Percentiles rank a stretch among this genome's conserved stretches.
phyloP scores from a whole-genome alignment of 768 basidiomycete species.

The Tulasnella sp. region DNA sequence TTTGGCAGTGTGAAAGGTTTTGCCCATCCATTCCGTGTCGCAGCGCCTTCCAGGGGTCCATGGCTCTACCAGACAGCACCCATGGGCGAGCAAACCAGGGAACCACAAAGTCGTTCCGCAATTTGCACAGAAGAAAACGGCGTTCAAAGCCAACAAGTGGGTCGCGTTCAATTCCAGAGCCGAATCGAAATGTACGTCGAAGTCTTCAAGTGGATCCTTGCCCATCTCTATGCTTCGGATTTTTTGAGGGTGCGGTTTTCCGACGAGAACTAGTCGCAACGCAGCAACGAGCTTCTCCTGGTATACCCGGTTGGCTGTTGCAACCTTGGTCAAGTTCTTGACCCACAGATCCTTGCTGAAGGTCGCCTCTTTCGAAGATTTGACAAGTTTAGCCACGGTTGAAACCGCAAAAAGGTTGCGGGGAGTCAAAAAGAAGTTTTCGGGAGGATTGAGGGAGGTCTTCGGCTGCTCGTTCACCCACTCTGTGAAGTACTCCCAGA shows the following conservation, averaged over 20 bases:
- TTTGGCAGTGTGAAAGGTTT: neutral
- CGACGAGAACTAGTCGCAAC: neutral
- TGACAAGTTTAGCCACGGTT: neutral
- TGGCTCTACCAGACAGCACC: neutral
- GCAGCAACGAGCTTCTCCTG: neutral
- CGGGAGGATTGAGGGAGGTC: neutral
- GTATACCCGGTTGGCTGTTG: neutral
- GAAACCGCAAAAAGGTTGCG: neutral
- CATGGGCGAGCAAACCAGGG: neutral
- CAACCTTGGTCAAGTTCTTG: neutral
- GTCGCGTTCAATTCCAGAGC: neutral
- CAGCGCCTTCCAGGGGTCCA: neutral
- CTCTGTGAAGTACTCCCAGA: neutral
- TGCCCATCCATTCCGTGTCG: neutral
- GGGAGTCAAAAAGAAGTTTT: neutral
- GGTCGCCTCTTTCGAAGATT: neutral
- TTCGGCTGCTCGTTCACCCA: neutral
- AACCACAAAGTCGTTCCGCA: neutral
- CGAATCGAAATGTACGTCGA: neutral
- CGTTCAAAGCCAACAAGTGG: neutral
- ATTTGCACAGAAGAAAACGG: neutral
- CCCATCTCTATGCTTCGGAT: neutral
- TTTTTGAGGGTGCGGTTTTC: neutral
- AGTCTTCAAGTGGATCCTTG: neutral
- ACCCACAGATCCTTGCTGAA: neutral